Conservation (phyloP, 768 basidiomycete genomes). For the Pholiota molesta region DNA sequence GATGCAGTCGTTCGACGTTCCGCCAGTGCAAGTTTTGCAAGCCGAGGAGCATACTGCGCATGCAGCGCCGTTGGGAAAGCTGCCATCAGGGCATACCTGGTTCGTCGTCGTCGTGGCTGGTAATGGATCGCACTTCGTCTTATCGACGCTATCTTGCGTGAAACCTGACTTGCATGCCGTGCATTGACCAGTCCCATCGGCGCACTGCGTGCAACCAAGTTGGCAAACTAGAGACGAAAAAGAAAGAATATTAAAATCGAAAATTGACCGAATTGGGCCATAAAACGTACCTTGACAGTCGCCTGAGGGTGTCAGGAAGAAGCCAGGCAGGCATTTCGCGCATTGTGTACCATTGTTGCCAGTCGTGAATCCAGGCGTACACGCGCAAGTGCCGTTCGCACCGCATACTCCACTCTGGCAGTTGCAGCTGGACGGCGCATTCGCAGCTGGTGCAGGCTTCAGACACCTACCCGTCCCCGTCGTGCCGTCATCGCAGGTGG, state of each 20-base stretch:
- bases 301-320: conserved; percentile 71
- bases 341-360: conserved; percentile 75
- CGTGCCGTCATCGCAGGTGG: conserved; percentile 75
- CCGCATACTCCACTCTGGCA: conserved; percentile 81
- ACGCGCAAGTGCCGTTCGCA: conserved; percentile 67
- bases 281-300: conserved; percentile 73
- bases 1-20: conserved; percentile 68
- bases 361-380: conserved; percentile 75
- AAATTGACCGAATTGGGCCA: conserved; percentile 37
- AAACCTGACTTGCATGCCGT: conserved; percentile 70
- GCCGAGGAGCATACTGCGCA: conserved; percentile 64
- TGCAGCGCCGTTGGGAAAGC: conserved; percentile 53
- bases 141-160: conserved; percentile 61
- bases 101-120: conserved; percentile 55
- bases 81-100: conserved; percentile 63
- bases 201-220: conserved; percentile 73
- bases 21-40: conserved; percentile 70
- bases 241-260: not conserved
- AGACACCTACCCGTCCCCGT: conserved; percentile 76
- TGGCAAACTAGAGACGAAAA: conserved; percentile 62
- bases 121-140: conserved; percentile 63
- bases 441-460: conserved; percentile 46
- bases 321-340: conserved; percentile 71
- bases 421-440: conserved; percentile 68
- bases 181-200: conserved; percentile 67